These are phyloP conservation scores for Aurantiochytrium sp. DNA, from an alignment of 108 stramenopile genomes.

Conservation along the genomic window DNA sequence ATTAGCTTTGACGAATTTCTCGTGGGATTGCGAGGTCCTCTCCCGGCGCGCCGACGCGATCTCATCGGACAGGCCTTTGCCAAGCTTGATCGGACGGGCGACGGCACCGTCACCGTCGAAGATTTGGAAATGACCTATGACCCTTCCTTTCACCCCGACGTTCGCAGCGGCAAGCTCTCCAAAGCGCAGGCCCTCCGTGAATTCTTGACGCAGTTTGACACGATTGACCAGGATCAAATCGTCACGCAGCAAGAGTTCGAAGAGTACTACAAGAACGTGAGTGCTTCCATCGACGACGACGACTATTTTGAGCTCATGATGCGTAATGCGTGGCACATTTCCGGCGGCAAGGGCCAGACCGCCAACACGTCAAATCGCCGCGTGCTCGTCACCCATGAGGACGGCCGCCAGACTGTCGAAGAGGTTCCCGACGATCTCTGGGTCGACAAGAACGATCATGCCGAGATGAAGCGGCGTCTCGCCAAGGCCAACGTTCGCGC, in stretches of 20 bases:
- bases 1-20: conserved; percentile 41
- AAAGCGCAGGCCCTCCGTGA: conserved; percentile 28
- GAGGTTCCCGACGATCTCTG: conserved; percentile 36
- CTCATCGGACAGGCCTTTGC: conserved; percentile 26
- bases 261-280: conserved; percentile 42
- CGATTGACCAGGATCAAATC: conserved; percentile 17
- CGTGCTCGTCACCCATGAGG: conserved; percentile 34
- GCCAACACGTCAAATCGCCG: conserved; percentile 28
- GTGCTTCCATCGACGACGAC: conserved; percentile 41
- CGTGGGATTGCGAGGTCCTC: conserved; percentile 32
- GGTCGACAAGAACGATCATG: conserved; percentile 9
- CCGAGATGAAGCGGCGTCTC: neutral
- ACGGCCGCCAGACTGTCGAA: conserved; percentile 28
- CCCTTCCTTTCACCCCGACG: conserved; percentile 30
- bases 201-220: conserved; percentile 39
- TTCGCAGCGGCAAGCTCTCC: conserved; percentile 1
- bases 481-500: neutral
- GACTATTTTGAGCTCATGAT: conserved; percentile 49
- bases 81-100: conserved; percentile 29
- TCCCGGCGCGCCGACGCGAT: conserved; percentile 10
- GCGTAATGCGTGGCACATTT: conserved; percentile 32
- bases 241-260: conserved; percentile 41
- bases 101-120: conserved; percentile 32
- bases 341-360: conserved; percentile 23
- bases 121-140: conserved; percentile 31